These are phyloP conservation scores for Fusarium coicis DNA, from an alignment of 2,329 filamentous ascomycete genomes.

Conservation along the genomic window DNA sequence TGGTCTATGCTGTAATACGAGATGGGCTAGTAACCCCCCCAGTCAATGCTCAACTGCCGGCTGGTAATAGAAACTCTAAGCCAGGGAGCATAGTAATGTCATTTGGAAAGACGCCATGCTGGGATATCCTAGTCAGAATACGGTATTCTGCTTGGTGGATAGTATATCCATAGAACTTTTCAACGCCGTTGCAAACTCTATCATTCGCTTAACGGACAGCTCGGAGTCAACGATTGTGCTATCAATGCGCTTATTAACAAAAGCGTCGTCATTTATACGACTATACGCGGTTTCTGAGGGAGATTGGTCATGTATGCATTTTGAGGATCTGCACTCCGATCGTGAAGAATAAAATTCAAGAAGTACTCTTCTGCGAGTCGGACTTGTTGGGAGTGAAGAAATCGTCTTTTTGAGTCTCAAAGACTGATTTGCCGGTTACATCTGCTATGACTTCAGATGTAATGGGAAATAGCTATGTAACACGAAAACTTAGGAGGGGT, in stretches of 20 bases:
- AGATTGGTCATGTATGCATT: no score
- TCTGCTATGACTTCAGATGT: conserved; percentile 7
- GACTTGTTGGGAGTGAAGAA: conserved; percentile 30
- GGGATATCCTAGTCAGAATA: conserved; percentile 2
- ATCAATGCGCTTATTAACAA: neutral
- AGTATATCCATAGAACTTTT: neutral
- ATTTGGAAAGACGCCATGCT: neutral
- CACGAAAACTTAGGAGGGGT: no score
- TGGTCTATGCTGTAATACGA: conserved; percentile 17
- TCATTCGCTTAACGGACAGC: conserved; percentile 11
- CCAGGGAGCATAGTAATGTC: neutral
- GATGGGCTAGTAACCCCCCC: neutral
- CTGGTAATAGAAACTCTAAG: neutral
- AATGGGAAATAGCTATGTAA: neutral
- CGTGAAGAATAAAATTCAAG: conserved; percentile 51
- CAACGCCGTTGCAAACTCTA: conserved; percentile 18
- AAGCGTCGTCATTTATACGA: neutral
- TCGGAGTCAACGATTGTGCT: neutral
- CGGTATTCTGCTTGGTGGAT: conserved; percentile 1
- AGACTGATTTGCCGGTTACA: neutral
- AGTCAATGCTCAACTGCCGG: neutral
- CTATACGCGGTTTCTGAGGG: neutral
- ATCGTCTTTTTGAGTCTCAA: no score
- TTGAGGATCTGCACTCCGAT: conserved; percentile 44
- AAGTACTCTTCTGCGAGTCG: conserved; percentile 13